Base-by-base conservation (phyloP, 2,329 filamentous ascomycete species). In the Fusarium compactum region DNA sequence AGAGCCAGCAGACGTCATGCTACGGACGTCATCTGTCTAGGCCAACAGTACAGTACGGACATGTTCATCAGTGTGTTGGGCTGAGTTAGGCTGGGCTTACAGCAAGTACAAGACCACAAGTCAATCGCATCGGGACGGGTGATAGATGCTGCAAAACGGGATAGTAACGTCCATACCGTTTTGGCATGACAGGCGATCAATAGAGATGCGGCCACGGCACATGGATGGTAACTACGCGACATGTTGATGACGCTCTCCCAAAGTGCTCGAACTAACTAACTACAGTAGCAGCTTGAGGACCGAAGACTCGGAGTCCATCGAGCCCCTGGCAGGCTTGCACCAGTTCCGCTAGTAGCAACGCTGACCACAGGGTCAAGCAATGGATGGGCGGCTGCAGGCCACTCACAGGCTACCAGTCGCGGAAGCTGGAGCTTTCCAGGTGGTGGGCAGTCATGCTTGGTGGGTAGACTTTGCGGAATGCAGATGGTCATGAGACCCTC, bases 401-500 rank as follows among this genome's bases (percentile, higher is more conserved):
- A 72, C 51, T 69, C 60, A 71, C 40, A 58, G 40, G 27, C 53
- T 46, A 51, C 59, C 53, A 41, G 65, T 60, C 61, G 58, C 45
- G 65, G 69, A 72, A 70, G 46, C 55, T 64, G 59, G 58, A 71
- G 55, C 65, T 63, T 66, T 22, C 47, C 58, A 67, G 69, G 65
- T 65, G 70, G 70, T 66, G 72, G 60, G 62, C 50, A 60, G 63
- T 54, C 58, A 66, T 72, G 44, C 56, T 68, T 65, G 69, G 69
- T 74, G 68, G 67, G 58, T 62, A 63, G 67, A 57, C 65, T 72
- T 62, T 66, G 62, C 65, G 70, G 73, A 74, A 76, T 76, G 70
- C 72, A 76, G 55, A 63, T 71, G 74, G 74, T 76, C 74, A 76
- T 75, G 74, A 74, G 74, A 76, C 74, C 74, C 64, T 71, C 70